Base-by-base conservation (phyloP, 1,284 basidiomycete genomes). In the Phlebopus sp. region DNA sequence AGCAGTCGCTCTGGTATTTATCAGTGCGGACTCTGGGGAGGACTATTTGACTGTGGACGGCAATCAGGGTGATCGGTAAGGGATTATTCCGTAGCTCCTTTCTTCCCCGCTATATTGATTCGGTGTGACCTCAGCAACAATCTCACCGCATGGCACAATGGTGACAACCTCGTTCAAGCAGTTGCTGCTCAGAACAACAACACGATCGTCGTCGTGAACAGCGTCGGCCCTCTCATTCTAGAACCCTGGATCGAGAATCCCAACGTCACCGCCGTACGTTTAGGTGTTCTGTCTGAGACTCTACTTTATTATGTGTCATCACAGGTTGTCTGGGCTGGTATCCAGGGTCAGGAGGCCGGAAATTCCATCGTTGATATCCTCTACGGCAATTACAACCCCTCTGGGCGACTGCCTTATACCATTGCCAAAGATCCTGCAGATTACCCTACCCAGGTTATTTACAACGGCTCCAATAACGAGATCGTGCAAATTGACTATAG, bases 291-390 rank as follows among this genome's bases (percentile, higher is more conserved):
- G 1, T 7, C 2, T 19, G 18, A 34, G 17, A 31, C 5, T 39
- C 39, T 31, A 8, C 4, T 29, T 29, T 29, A 4, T 4, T n/a
- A 53, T 29, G 27, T 29, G 35, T 27, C 0, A 5, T 36, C 30
- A 27, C 29, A 65, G 66, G 65, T 74, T n/a, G 46, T 78, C 13
- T 77, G 72, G 67, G 78, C 80, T 2, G 72, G 70, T 14, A 60
- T 79, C 14, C 77, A 79, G 3, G 85, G 86, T 15, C 77, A 81
- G 50, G 81, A 85, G 59, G 71, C 74, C 13, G 83, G 84, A 0
- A 55, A 50, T 38, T 56, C 56, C 1, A 57, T 69, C 17, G 35
- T 58, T 6, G 58, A 81, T 41, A 64, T 82, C 11, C 59, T 82
- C 18, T 81, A 72, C 47, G 79, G 74, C 1, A 59, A 60, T 14